Conservation (phyloP, 2,329 filamentous ascomycete species). For the Cordyceps farinosa region DNA sequence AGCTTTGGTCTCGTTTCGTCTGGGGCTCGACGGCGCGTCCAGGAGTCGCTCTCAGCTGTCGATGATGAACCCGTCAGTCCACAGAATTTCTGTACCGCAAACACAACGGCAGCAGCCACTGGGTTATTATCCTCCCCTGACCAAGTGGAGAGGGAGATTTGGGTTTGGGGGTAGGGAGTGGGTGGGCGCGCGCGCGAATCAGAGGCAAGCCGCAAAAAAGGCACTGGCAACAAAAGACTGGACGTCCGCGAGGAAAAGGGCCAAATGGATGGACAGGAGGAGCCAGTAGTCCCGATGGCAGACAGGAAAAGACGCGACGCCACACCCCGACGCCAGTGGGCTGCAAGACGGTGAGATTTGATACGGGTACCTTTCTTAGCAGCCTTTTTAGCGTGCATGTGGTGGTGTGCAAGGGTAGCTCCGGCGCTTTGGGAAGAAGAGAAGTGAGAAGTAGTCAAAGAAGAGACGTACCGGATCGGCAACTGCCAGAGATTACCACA, state of each 20-base stretch:
- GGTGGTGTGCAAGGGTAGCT: slow-evolving; percentile 5
- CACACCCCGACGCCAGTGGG: slow-evolving; percentile 5
- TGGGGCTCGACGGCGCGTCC: background rate
- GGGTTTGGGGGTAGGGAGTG: background rate
- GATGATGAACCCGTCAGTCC: slow-evolving; percentile 7
- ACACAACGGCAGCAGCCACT: background rate
- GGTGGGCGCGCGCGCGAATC: slow-evolving; percentile 10
- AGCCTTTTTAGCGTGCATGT: slow-evolving; percentile 5
- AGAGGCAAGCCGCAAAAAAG: background rate
- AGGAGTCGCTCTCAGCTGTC: slow-evolving; percentile 16
- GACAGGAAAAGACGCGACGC: background rate
- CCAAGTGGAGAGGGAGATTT: slow-evolving; percentile 1
- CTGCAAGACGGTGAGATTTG: slow-evolving; percentile 10
- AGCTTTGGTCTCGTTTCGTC: slow-evolving; percentile 4
- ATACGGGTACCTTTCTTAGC: slow-evolving; percentile 2
- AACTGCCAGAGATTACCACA: background rate
- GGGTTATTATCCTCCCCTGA: background rate
- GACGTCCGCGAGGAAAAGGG: background rate
- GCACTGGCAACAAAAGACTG: background rate
- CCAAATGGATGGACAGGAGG: background rate
- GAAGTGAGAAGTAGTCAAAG: background rate
- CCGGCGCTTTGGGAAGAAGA: background rate
- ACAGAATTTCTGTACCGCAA: background rate
- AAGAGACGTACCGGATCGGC: background rate
- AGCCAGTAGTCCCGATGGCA: background rate